Evolutionary conservation across 2,329 filamentous ascomycete genomes (phyloP).

Genomic region (Diaporthe amygdali): DNA sequence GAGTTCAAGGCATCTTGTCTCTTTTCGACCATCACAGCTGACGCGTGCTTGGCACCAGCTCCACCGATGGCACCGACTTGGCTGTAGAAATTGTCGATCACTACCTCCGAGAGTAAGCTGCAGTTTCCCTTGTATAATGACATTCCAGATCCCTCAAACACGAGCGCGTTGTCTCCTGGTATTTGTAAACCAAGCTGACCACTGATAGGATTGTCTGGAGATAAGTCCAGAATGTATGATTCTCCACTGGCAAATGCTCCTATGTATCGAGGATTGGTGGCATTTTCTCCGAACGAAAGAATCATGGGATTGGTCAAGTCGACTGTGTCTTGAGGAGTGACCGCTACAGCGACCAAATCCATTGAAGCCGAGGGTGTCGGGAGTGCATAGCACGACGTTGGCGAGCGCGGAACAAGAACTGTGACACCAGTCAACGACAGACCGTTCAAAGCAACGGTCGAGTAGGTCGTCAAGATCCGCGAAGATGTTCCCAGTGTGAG

Average conservation of each 20-base stretch:
- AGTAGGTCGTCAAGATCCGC: constrained; percentile 12
- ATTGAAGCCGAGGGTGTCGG: constrained; percentile 28
- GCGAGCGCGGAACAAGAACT: constrained; percentile 29
- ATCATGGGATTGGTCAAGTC: constrained; percentile 27
- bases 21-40: neutral
- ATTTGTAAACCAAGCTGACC: constrained; percentile 27
- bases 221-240: constrained; percentile 28
- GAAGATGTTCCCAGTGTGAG: constrained; percentile 19
- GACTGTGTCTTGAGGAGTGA: constrained; percentile 17
- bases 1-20: constrained; percentile 25
- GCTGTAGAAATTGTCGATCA: constrained; percentile 28
- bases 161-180: constrained; percentile 26
- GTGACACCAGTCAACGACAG: constrained; percentile 29
- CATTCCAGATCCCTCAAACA: constrained; percentile 31
- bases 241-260: constrained; percentile 27
- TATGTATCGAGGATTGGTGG: constrained; percentile 30
- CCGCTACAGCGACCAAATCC: constrained; percentile 28
- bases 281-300: constrained; percentile 31
- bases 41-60: neutral
- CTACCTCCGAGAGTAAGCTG: constrained; percentile 26
- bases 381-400: constrained; percentile 30
- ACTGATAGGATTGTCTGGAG: constrained; percentile 25
- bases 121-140: constrained; percentile 30
- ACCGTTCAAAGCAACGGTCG: constrained; percentile 19
- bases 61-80: constrained; percentile 27